Percentiles rank a stretch among this genome's conserved stretches.
Conservation (phyloP, 495 filamentous ascomycete species). For the Penicillium taxi region DNA sequence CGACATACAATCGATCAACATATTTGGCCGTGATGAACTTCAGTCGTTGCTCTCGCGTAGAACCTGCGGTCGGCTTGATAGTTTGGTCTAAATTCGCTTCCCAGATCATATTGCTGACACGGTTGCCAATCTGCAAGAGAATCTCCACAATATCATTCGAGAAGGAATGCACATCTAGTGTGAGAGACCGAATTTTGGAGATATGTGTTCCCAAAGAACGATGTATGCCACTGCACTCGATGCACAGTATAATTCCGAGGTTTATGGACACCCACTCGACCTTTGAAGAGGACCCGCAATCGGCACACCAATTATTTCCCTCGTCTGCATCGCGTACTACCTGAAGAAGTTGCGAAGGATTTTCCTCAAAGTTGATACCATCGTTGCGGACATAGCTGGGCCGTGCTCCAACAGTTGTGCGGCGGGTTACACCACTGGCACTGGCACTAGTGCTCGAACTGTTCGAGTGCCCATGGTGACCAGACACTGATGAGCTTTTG, state of each 20-base stretch:
- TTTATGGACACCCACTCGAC: conserved; percentile 99
- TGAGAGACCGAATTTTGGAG: conserved; percentile 92
- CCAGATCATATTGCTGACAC: conserved; percentile 94
- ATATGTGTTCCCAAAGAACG: conserved; percentile 95
- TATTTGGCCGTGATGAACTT: conserved; percentile 96
- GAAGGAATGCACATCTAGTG: conserved; percentile 89
- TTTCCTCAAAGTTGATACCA: conserved; percentile 66
- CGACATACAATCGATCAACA: conserved; percentile 71
- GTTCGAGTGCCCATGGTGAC: conserved; percentile 48
- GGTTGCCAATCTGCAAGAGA: conserved; percentile 86
- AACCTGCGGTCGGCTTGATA: conserved; percentile 61
- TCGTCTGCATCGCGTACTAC: conserved; percentile 83
- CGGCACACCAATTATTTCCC: conserved; percentile 89
- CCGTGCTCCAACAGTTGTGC: conserved; percentile 83
- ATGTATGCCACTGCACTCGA: conserved; percentile 97
- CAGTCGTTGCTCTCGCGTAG: conserved; percentile 80
- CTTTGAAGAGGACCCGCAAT: conserved; percentile 84
- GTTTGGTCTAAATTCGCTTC: conserved; percentile 72
- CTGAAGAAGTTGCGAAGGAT: conserved; percentile 77
- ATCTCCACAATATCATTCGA: conserved; percentile 93
- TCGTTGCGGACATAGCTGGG: conserved; percentile 63
- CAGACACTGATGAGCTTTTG: conserved; percentile 73
- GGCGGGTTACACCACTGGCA: conserved; percentile 55
- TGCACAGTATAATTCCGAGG: conserved; percentile 90
- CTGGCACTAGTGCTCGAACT: conserved; percentile 28